Conservation (phyloP, 2,329 filamentous ascomycete genomes). For the Nannizziopsis arthrosporioides region DNA sequence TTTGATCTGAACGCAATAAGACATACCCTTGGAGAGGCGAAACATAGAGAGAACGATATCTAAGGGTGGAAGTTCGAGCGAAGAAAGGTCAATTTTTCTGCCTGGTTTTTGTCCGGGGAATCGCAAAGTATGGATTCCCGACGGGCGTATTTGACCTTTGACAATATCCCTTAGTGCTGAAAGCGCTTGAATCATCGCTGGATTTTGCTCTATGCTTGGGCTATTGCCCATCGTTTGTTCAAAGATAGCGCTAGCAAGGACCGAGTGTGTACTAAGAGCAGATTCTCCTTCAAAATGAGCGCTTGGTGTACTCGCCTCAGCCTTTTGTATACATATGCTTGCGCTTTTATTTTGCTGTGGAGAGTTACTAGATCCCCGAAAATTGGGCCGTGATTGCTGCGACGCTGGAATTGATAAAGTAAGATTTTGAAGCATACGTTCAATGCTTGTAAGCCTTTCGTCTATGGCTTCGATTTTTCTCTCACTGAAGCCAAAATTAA, state of each 20-base stretch:
- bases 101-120: slow-evolving; percentile 21
- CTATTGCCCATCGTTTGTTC: slow-evolving; percentile 31
- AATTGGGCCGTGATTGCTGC: slow-evolving; percentile 17
- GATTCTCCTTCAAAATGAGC: slow-evolving; percentile 40
- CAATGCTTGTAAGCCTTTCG: slow-evolving; percentile 39
- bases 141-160: slow-evolving; percentile 26
- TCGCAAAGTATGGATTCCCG: slow-evolving; percentile 20
- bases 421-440: slow-evolving; percentile 31
- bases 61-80: slow-evolving; percentile 29
- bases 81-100: slow-evolving; percentile 22
- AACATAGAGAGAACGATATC: slow-evolving; percentile 25
- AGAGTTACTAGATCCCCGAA: slow-evolving; percentile 19
- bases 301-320: slow-evolving; percentile 15
- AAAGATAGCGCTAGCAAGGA: slow-evolving; percentile 35
- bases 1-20: not conserved
- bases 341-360: slow-evolving; percentile 20
- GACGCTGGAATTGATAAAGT: slow-evolving; percentile 13
- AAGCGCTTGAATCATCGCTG: slow-evolving; percentile 30
- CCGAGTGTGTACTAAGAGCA: slow-evolving; percentile 39
- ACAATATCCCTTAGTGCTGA: slow-evolving; percentile 31
- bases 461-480: slow-evolving; percentile 44
- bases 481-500: slow-evolving; percentile 28
- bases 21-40: slow-evolving; percentile 26
- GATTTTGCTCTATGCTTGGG: slow-evolving; percentile 26
- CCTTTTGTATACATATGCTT: slow-evolving; percentile 1